Base-by-base conservation (phyloP, 805 yeast species). In the Candida dajiaensis region DNA sequence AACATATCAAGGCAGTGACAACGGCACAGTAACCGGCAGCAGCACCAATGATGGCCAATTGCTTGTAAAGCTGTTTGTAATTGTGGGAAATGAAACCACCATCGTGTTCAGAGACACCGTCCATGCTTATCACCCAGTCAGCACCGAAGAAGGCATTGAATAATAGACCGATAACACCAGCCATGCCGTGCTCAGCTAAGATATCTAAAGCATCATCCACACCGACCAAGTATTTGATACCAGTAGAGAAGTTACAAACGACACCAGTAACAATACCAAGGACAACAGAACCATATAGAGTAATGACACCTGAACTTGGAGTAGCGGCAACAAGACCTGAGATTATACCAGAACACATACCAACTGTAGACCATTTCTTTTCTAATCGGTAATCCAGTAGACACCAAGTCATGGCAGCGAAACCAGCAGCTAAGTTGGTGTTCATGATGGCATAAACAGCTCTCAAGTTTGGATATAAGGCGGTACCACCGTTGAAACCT, bases 141-240 rank as follows among this genome's bases (percentile, higher is more conserved):
- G 90, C 87, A 15, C 87, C 97, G 62, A 94, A 90, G 1, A 92
- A 62, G 0, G 87, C 97, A 62, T 89, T 89, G 70, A 89, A 89
- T n/a, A 92, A 48, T 41, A 90, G 73, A 0, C 99, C 98, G 40
- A 92, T 75, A 41, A 90, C 76, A 28, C 99, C 99, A 0, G 97
- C 98, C 57, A 92, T 76, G 42, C 97, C 98, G 82, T 92, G 99
- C 79, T 92, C 98, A n/a, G 98, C 98, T 63, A 92, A 76, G 43
- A 89, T 81, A 83, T 94, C 98, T 57, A 94, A 71, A 2, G 97
- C 83, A 69, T 92, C 99, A 65, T 94, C 98, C 43, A 92, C 89
- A 49, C 77, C 76, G 41, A 85, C 69, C 52, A 87, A 68, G 62
- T 85, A 87, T 68, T 92, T 92, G 64, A 92, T 69, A 59, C 89